phyloP scores from a whole-genome alignment of 2,329 filamentous ascomycete species.

The Immersiporthe knoxdaviesiana region DNA sequence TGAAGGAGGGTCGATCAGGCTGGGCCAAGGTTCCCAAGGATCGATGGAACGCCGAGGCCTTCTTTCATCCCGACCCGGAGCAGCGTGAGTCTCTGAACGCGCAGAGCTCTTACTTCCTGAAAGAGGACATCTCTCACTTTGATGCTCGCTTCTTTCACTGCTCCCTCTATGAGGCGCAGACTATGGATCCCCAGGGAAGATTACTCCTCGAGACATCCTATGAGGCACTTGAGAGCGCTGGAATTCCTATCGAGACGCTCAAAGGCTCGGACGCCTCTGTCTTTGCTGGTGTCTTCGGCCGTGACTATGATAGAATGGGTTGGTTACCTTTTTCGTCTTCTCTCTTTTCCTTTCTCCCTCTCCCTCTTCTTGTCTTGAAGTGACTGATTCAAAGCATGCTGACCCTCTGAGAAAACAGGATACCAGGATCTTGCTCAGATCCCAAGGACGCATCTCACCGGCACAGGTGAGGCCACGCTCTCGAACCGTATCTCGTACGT shows the following conservation, averaged over 20 bases:
- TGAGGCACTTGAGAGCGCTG: conserved; percentile 41
- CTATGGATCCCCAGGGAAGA: conserved; percentile 38
- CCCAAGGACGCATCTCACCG: conserved; percentile 30
- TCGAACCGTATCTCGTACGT: conserved; percentile 36
- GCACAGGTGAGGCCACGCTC: conserved; percentile 30
- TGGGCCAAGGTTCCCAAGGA: conserved; percentile 38
- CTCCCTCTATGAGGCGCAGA: conserved; percentile 11
- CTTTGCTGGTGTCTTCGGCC: conserved; percentile 35
- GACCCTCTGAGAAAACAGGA: neutral
- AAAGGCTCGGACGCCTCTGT: conserved; percentile 39
- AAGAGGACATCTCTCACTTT: conserved; percentile 37
- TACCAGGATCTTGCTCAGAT: conserved; percentile 32
- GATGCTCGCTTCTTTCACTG: conserved; percentile 35
- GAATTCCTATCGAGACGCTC: conserved; percentile 37
- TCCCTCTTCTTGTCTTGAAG: neutral
- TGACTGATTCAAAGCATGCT: neutral
- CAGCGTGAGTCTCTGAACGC: conserved; percentile 40
- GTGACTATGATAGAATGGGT: conserved; percentile 33
- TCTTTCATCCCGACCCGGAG: conserved; percentile 40
- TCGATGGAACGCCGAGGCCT: conserved; percentile 40
- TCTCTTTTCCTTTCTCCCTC: too few species aligned
- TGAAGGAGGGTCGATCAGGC: conserved; percentile 36
- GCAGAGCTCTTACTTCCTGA: conserved; percentile 40
- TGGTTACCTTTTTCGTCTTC: neutral
- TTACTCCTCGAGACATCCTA: conserved; percentile 40